These are phyloP conservation scores for Phytophthora sp. DNA, from an alignment of 352 stramenopile species.

Conservation along the genomic window DNA sequence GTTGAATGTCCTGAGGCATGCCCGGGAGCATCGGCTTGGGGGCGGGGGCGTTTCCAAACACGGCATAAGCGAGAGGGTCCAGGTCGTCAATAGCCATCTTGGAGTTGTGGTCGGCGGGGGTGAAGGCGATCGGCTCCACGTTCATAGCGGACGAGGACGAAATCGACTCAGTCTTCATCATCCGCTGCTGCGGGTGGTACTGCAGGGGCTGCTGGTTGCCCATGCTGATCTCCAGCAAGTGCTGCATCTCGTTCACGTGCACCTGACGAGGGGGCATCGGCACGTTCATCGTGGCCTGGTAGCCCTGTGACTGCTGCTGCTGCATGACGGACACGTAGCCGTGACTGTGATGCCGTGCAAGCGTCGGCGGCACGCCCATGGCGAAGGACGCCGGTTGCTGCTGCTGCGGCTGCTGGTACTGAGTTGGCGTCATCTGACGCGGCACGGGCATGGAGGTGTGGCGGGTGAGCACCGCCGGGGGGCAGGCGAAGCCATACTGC, in stretches of 20 bases:
- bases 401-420: slow-evolving; percentile 34
- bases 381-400: slow-evolving; percentile 29
- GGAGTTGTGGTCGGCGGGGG: slow-evolving; percentile 17
- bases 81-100: slow-evolving; percentile 63
- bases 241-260: slow-evolving; percentile 59
- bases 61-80: slow-evolving; percentile 67
- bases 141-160: slow-evolving; percentile 37
- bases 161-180: slow-evolving; percentile 39
- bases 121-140: slow-evolving; percentile 77
- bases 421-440: slow-evolving; percentile 32
- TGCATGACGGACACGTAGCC: slow-evolving; percentile 64
- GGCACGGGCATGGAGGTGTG: slow-evolving; percentile 73
- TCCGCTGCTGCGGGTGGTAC: slow-evolving; percentile 22
- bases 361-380: slow-evolving; percentile 43
- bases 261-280: slow-evolving; percentile 44
- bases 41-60: slow-evolving; percentile 42
- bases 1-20: slow-evolving; percentile 59
- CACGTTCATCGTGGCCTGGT: slow-evolving; percentile 41
- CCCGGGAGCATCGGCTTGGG: slow-evolving; percentile 17
- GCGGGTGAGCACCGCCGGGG: slow-evolving; percentile 67
- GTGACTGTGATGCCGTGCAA: slow-evolving; percentile 72
- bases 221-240: slow-evolving; percentile 66
- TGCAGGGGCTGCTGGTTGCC: slow-evolving; percentile 58
- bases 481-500: slow-evolving; percentile 44
- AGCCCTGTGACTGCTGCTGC: slow-evolving; percentile 37